Evolutionary conservation across 164 flowering plant genomes (phyloP), one percentile per base, ranked within the genome.

Genomic region (Vitis labrusca): DNA sequence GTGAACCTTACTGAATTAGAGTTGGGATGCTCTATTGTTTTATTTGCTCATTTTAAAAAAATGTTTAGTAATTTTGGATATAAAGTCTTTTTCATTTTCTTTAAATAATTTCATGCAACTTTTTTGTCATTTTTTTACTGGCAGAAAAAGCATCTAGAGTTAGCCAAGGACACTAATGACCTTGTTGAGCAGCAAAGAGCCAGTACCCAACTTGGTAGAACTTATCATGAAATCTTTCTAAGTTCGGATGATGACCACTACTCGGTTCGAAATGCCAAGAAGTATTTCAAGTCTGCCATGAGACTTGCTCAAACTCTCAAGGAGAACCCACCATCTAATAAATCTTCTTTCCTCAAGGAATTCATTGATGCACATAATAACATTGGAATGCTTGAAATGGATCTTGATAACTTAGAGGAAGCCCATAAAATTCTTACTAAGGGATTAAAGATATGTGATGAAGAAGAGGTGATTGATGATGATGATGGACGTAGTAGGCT

Each of bases 121-220:
- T 37, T 37, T 37, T 37, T 37, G 44, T 37, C 44, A 37, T 49
- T n/a, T 70, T 23, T 23, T 54, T 70, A 49, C 64, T 55, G 69
- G 68, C 85, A 96, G 99, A 88, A 91, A 80, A 91, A 86, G 64
- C 99, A 93, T 83, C 79, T 95, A 63, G 86, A 87, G 79, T 88
- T 91, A 47, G 99, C 99, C 27, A 88, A 87, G 77, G 89, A 89
- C 23, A 64, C 75, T 3, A 47, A 84, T 75, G 93, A 96, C 69
- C 85, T 88, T 3, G 73, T 86, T 64, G 99, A 96, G 83, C 92
- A 93, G 85, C 99, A 96, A 78, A 82, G 99, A 77, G 99, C 99
- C 19, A 76, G 80, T 70, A 96, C 98, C 11, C 99, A 96, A 74
- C 97, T 96, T 65, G 99, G 98, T 19, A 88, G 99, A 58, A 92